Evolutionary conservation across 2,329 filamentous ascomycete genomes (phyloP).

Genomic region (Aureobasidium sp.): DNA sequence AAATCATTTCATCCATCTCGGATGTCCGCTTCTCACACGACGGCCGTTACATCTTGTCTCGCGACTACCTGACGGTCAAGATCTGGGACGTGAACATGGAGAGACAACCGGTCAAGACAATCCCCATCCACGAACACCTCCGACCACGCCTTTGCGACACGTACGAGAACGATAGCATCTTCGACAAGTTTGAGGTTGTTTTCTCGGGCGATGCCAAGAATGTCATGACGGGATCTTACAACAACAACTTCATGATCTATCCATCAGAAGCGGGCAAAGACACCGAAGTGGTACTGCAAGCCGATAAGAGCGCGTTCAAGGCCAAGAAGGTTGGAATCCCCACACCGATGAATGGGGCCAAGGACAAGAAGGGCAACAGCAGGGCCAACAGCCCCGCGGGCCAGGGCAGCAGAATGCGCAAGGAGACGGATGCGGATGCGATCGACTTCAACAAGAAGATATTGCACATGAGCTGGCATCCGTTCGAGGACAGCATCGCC

Average conservation of each 20-base stretch:
- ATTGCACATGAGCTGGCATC: slow-evolving; percentile 99
- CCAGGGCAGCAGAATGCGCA: slow-evolving; percentile 89
- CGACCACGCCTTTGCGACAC: slow-evolving; percentile 92
- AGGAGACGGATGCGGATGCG: slow-evolving; percentile 97
- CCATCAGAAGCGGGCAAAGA: slow-evolving; percentile 93
- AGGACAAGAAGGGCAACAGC: slow-evolving; percentile 62
- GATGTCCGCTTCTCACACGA: slow-evolving; percentile 97
- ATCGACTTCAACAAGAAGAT: slow-evolving; percentile 99
- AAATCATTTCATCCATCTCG: slow-evolving; percentile 98
- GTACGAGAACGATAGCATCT: slow-evolving; percentile 98
- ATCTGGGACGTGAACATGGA: slow-evolving; percentile 99
- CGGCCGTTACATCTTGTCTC: slow-evolving; percentile 91
- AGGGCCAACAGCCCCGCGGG: slow-evolving; percentile 81
- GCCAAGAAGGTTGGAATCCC: slow-evolving; percentile 98
- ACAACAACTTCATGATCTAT: slow-evolving; percentile 99
- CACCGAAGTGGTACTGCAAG: slow-evolving; percentile 92
- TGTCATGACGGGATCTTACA: slow-evolving; percentile 99
- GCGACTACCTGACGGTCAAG: slow-evolving; percentile 97
- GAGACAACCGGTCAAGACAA: slow-evolving; percentile 92
- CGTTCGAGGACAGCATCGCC: slow-evolving; percentile 97
- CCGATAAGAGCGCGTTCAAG: slow-evolving; percentile 98
- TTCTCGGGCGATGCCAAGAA: slow-evolving; percentile 98
- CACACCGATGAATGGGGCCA: slow-evolving; percentile 82
- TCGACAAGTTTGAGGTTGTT: slow-evolving; percentile 99
- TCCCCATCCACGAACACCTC: slow-evolving; percentile 95